These are phyloP conservation scores for Poa pratensis DNA, from an alignment of 176 grass and related monocot species.

Conservation along the genomic window DNA sequence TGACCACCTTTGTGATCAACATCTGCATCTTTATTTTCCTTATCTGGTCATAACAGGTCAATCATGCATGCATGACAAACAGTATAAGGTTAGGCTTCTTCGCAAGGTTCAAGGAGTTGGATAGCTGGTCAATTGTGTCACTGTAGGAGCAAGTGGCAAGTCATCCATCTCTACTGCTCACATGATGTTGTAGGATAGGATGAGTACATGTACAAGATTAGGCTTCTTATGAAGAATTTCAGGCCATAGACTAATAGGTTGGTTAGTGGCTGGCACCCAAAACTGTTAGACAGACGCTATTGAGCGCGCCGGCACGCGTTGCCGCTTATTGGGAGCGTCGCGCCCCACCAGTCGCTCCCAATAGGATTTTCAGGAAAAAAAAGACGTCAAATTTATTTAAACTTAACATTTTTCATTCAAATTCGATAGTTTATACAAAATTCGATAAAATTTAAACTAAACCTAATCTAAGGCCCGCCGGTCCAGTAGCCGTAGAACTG, in stretches of 20 bases:
- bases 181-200: conserved; percentile 30
- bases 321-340: no score
- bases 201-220: conserved; percentile 2
- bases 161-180: conserved; percentile 26
- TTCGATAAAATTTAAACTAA: no score
- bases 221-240: conserved; percentile 20
- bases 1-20: not conserved
- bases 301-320: no score
- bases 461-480: no score
- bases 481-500: no score
- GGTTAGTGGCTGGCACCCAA: not conserved
- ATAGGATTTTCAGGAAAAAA: no score
- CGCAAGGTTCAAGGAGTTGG: conserved; percentile 1
- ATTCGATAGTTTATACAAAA: no score
- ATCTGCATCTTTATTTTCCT: not conserved
- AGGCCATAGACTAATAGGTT: not conserved
- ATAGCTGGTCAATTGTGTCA: conserved; percentile 32
- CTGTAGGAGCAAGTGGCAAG: conserved; percentile 16
- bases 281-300: no score
- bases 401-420: no score
- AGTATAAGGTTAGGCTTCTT: no score
- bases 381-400: no score
- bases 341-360: no score
- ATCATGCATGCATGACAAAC: conserved; percentile 4
- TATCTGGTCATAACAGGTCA: not conserved